Evolutionary conservation across 169 alveolate genomes (phyloP), one percentile per base, ranked within the genome.

Genomic region (Theileria annulata): DNA sequence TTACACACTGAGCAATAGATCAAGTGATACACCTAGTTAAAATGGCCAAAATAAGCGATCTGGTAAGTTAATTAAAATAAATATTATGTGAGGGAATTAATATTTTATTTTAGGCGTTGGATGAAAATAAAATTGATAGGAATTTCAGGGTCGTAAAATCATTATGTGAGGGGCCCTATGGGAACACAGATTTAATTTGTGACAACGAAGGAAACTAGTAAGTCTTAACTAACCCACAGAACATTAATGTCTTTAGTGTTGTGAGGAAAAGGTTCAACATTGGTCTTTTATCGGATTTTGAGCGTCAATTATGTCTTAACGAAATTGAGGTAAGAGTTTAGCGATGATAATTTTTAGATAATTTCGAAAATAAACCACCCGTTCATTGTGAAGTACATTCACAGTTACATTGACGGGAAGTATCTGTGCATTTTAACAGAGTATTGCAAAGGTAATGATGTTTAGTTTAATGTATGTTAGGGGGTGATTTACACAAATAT

Each of bases 351-450:
- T 0, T 30, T 25, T 49, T 74, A 90, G 94, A 54, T 90, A 21
- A 76, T 87, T 33, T 84, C 93, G 27, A 87, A 85, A 54, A 69
- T 90, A 13, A 79, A 85, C 75, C 94, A 90, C 69, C 96, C 96
- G 1, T 92, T 91, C 86, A 94, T 95, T 30, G 95, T 95, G 3
- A 90, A 93, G 75, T 94, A 94, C 78, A 90, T 91, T 70, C 96
- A 93, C 60, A 91, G 97, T 60, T 95, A 92, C 78, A 91, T 92
- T 62, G 97, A 95, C 62, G 96, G 93, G 42, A 88, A 89, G 19
- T 83, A 88, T 9, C 87, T 95, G 30, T 90, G 93, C 76, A 95
- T 96, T 12, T 89, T 96, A 0, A 96, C 95, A 93, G 96, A 95
- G 33, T 95, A 93, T 76, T 96, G 98, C 66, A 96, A 93, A 79